phyloP scores from a whole-genome alignment of 305 asterid genomes.

The Solanum hybrid region DNA sequence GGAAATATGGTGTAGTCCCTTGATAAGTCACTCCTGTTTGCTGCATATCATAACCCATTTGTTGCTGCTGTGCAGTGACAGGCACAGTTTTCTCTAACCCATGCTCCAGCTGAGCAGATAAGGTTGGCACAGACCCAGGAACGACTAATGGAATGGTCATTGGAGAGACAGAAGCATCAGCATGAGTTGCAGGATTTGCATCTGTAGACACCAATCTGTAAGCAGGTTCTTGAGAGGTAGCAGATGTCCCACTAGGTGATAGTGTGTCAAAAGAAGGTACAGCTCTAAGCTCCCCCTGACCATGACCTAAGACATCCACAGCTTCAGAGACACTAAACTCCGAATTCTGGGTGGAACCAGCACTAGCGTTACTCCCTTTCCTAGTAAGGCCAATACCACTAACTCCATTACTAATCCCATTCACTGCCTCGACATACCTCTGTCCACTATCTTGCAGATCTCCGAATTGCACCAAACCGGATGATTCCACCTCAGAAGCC shows the following conservation, averaged over 20 bases:
- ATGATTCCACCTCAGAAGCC: conserved; percentile 60
- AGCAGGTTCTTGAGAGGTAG: conserved; percentile 31
- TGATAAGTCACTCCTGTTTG: conserved; percentile 36
- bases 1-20: conserved; percentile 45
- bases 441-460: conserved; percentile 67
- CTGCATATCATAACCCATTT: conserved; percentile 18
- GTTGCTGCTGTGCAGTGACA: conserved; percentile 15
- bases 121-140: conserved; percentile 23
- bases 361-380: conserved; percentile 69
- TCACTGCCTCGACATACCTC: conserved; percentile 87
- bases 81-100: conserved; percentile 44
- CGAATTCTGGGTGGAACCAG: conserved; percentile 54
- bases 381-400: conserved; percentile 43
- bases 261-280: conserved; percentile 32
- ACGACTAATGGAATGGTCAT: conserved; percentile 28
- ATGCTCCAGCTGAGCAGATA: conserved; percentile 36
- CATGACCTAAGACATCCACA: conserved; percentile 37
- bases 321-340: conserved; percentile 57
- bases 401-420: conserved; percentile 52
- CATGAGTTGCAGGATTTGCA: conserved; percentile 10
- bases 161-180: conserved; percentile 31
- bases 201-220: conserved; percentile 20
- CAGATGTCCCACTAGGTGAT: conserved; percentile 38
- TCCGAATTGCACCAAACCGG: conserved; percentile 29
- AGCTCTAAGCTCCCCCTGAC: conserved; percentile 32